A percentile compares a stretch with the other conserved stretches of the same genome.
Evolutionary conservation across 75 land plant species (phyloP).

Genomic region (Chamaecyparis obtusa): DNA sequence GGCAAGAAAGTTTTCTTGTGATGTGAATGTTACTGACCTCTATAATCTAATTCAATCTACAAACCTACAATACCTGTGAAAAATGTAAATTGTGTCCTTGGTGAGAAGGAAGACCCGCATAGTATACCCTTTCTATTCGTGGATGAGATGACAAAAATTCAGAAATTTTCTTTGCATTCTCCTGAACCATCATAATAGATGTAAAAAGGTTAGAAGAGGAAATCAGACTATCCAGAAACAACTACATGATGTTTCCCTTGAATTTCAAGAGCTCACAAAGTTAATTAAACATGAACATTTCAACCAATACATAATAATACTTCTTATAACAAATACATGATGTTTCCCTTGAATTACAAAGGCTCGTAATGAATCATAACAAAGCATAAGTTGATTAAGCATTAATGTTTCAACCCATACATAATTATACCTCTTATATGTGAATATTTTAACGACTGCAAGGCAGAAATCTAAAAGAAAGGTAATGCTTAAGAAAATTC

Average conservation of each 20-base stretch:
- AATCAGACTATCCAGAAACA: too few relatives aligned
- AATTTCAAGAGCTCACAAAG: neutral
- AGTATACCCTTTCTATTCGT: slow-evolving; percentile 65
- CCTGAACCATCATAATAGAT: slow-evolving; percentile 35
- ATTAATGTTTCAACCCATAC: neutral
- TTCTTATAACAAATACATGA: neutral
- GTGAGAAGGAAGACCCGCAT: slow-evolving; percentile 89
- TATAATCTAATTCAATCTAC: neutral
- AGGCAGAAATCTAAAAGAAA: neutral
- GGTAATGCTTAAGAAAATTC: neutral
- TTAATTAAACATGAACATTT: neutral
- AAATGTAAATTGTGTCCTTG: slow-evolving; percentile 85
- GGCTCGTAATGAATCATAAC: neutral
- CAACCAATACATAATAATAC: neutral
- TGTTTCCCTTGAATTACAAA: neutral
- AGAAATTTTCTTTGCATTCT: slow-evolving; percentile 92
- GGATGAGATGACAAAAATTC: slow-evolving; percentile 85
- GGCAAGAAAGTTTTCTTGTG: neutral
- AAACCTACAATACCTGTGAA: slow-evolving; percentile 61
- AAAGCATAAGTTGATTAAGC: neutral
- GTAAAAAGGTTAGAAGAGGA: neutral
- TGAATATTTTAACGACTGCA: neutral
- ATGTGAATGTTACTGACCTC: neutral
- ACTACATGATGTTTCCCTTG: neutral
- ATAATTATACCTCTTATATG: neutral